Conservation (phyloP, 75 land plant species). For the Ceratopteris richardii region DNA sequence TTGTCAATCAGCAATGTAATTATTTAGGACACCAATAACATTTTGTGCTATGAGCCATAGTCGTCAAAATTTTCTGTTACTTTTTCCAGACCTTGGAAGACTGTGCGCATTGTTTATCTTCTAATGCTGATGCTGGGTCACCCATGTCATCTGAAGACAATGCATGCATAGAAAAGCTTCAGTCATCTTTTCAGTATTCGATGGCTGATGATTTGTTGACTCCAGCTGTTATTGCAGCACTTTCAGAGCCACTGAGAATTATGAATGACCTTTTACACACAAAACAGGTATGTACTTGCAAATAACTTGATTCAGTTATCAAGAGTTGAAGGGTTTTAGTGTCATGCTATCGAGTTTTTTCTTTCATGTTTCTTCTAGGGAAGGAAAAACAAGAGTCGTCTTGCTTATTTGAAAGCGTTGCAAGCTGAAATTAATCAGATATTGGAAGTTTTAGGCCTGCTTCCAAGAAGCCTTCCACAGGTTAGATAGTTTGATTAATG, state of each 20-base stretch:
- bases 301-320: too few relatives aligned
- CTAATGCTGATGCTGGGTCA: not conserved
- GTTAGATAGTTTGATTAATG: too few relatives aligned
- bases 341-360: not conserved
- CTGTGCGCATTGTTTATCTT: not conserved
- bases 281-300: constrained; percentile 27
- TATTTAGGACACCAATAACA: too few relatives aligned
- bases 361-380: constrained; percentile 6
- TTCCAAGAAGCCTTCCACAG: not conserved
- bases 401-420: not conserved
- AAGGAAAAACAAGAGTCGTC: constrained; percentile 5
- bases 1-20: too few relatives aligned
- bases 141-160: constrained; percentile 22
- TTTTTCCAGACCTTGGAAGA: constrained; percentile 54
- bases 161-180: constrained; percentile 43
- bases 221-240: constrained; percentile 39
- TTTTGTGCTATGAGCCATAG: too few relatives aligned
- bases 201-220: constrained; percentile 90
- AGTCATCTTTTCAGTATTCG: constrained; percentile 31
- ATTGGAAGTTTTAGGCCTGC: not conserved
- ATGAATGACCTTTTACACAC: constrained; percentile 56
- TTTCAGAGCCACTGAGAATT: constrained; percentile 58
- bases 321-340: too few relatives aligned
- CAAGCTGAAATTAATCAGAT: not conserved
- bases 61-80: not conserved